Conservation (phyloP, 495 filamentous ascomycete genomes). For the Annulohypoxylon bovei region DNA sequence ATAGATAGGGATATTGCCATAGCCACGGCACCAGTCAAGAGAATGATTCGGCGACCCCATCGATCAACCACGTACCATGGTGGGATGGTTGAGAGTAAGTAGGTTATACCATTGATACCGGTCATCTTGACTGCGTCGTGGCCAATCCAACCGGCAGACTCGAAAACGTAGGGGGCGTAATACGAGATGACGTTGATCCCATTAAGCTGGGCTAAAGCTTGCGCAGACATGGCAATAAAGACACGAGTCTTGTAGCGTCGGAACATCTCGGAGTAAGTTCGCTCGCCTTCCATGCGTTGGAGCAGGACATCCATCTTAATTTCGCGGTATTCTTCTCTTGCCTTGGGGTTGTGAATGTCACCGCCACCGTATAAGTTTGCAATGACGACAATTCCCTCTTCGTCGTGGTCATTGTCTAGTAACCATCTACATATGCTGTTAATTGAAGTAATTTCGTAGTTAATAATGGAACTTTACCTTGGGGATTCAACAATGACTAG, state of each 20-base stretch:
- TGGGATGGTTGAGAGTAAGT: slow-evolving; percentile 88
- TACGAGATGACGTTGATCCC: slow-evolving; percentile 99
- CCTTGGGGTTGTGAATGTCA: slow-evolving; percentile 90
- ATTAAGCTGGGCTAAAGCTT: slow-evolving; percentile 94
- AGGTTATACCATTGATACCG: slow-evolving; percentile 93
- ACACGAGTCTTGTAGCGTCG: slow-evolving; percentile 88
- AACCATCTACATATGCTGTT: slow-evolving; percentile 76
- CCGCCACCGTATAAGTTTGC: slow-evolving; percentile 96
- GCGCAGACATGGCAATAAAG: slow-evolving; percentile 98
- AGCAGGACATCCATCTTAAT: slow-evolving; percentile 98
- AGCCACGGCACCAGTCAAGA: slow-evolving; percentile 88
- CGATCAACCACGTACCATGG: slow-evolving; percentile 97
- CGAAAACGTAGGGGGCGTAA: slow-evolving; percentile 96
- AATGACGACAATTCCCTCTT: slow-evolving; percentile 97
- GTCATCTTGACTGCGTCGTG: slow-evolving; percentile 96
- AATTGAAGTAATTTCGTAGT: slow-evolving; percentile 23
- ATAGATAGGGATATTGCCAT: slow-evolving; percentile 91
- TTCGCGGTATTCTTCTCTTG: slow-evolving; percentile 93
- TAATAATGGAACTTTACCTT: slow-evolving; percentile 65
- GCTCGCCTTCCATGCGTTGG: slow-evolving; percentile 91
- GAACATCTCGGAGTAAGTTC: slow-evolving; percentile 95
- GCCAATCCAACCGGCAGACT: slow-evolving; percentile 92
- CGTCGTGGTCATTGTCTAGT: slow-evolving; percentile 96
- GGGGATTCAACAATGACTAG: slow-evolving; percentile 96
- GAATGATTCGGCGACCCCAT: slow-evolving; percentile 89